phyloP scores from a whole-genome alignment of 192 early-diverging fungal species.

The Irineochytrium annulatum region DNA sequence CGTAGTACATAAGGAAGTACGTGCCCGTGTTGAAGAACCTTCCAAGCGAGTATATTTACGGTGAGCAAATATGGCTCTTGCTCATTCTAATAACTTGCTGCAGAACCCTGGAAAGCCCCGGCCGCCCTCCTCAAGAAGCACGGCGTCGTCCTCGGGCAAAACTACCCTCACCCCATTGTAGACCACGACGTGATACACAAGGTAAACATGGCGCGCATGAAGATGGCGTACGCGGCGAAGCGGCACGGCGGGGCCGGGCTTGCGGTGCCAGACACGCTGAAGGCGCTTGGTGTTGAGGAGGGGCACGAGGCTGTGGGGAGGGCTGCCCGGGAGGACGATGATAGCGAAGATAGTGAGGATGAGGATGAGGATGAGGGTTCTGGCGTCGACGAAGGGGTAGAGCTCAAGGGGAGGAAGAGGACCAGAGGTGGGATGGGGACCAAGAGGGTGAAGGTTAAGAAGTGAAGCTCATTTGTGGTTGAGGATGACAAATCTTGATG shows the following conservation, averaged over 20 bases:
- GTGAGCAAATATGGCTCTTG: background rate
- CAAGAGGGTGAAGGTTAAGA: background rate
- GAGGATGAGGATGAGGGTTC: background rate
- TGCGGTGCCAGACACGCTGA: background rate
- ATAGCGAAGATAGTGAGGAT: background rate
- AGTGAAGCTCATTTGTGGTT: too few species aligned
- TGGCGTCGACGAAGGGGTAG: background rate
- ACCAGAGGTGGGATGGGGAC: background rate
- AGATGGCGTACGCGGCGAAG: constrained; percentile 1
- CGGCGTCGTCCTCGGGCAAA: constrained; percentile 17
- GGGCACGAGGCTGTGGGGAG: background rate
- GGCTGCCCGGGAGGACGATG: too few species aligned
- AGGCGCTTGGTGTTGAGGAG: background rate
- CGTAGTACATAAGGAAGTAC: constrained; percentile 15
- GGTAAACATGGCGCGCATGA: constrained; percentile 19
- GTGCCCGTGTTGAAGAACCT: constrained; percentile 16
- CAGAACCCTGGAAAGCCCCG: constrained; percentile 14
- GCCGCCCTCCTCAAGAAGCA: constrained; percentile 11
- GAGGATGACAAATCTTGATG: too few species aligned
- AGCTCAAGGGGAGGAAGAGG: background rate
- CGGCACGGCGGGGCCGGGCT: background rate
- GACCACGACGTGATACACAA: constrained; percentile 8
- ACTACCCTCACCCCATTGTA: constrained; percentile 22
- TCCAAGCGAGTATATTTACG: constrained; percentile 27
- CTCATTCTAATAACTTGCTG: background rate